Evolutionary conservation across 169 alveolate genomes (phyloP).

Genomic region (Plasmodium reichenowi): DNA sequence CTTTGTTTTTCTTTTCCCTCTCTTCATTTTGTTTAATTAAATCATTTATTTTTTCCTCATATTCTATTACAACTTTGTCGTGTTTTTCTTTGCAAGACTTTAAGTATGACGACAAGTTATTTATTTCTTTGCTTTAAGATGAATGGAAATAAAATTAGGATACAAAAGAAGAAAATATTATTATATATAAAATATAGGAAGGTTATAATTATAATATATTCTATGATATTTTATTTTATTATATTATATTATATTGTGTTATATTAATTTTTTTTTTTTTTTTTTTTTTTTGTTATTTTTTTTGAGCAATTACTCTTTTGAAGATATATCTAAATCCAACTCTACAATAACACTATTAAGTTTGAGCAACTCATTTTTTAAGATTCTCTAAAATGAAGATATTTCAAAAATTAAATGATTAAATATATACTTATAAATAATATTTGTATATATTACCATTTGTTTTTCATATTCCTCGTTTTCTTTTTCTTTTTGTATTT

Average conservation of each 20-base stretch:
- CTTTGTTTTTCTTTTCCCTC: constrained; percentile 30
- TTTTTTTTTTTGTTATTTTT: too few species aligned
- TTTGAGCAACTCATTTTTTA: constrained; percentile 34
- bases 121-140: constrained; percentile 25
- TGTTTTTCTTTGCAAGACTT: constrained; percentile 33
- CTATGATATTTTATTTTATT: not conserved
- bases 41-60: constrained; percentile 32
- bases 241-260: not conserved
- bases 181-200: not conserved
- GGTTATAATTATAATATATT: not conserved
- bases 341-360: constrained; percentile 40
- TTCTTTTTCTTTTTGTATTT: constrained; percentile 24
- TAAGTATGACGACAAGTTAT: constrained; percentile 20
- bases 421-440: not conserved
- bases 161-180: not conserved
- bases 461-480: constrained; percentile 27
- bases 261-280: not conserved
- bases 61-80: constrained; percentile 18
- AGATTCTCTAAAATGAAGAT: constrained; percentile 22
- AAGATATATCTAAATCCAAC: constrained; percentile 21
- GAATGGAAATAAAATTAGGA: not conserved
- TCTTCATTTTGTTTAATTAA: constrained; percentile 49
- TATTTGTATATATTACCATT: constrained; percentile 10
- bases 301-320: constrained; percentile 31
- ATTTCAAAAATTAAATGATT: not conserved